A percentile compares a stretch with the other conserved stretches of the same genome.
Evolutionary conservation across 495 filamentous ascomycete species (phyloP).

Genomic region (Aspergillus panamensis): DNA sequence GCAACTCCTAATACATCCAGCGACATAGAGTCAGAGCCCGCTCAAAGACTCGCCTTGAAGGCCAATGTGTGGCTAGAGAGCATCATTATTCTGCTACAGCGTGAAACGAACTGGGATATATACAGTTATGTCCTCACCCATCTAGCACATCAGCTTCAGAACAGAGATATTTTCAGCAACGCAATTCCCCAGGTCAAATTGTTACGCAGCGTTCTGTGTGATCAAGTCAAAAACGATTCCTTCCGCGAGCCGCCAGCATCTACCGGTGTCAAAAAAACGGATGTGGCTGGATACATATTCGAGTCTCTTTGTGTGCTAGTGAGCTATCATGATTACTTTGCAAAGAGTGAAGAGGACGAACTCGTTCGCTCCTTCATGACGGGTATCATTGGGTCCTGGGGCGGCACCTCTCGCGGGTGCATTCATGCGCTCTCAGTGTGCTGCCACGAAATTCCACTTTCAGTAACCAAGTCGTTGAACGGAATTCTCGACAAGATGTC

Average conservation of each 20-base stretch:
- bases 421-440: slow-evolving; percentile 93
- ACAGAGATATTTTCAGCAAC: slow-evolving; percentile 76
- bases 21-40: slow-evolving; percentile 25
- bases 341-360: slow-evolving; percentile 81
- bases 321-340: slow-evolving; percentile 81
- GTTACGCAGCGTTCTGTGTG: slow-evolving; percentile 72
- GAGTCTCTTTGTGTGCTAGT: slow-evolving; percentile 79
- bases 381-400: slow-evolving; percentile 74
- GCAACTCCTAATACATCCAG: slow-evolving; percentile 21
- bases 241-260: slow-evolving; percentile 71
- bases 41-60: slow-evolving; percentile 47
- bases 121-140: slow-evolving; percentile 89
- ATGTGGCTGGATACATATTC: slow-evolving; percentile 85
- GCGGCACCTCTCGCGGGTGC: slow-evolving; percentile 81
- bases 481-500: slow-evolving; percentile 87
- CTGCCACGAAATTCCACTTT: slow-evolving; percentile 84
- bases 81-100: slow-evolving; percentile 67
- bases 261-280: slow-evolving; percentile 77
- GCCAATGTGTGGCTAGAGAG: slow-evolving; percentile 73
- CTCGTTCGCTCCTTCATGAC: slow-evolving; percentile 79
- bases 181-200: slow-evolving; percentile 69
- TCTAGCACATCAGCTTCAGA: slow-evolving; percentile 82
- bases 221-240: slow-evolving; percentile 69
- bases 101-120: slow-evolving; percentile 85
- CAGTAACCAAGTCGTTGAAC: slow-evolving; percentile 75